phyloP scores from a whole-genome alignment of 768 basidiomycete species.

The Calvatia gigantea region DNA sequence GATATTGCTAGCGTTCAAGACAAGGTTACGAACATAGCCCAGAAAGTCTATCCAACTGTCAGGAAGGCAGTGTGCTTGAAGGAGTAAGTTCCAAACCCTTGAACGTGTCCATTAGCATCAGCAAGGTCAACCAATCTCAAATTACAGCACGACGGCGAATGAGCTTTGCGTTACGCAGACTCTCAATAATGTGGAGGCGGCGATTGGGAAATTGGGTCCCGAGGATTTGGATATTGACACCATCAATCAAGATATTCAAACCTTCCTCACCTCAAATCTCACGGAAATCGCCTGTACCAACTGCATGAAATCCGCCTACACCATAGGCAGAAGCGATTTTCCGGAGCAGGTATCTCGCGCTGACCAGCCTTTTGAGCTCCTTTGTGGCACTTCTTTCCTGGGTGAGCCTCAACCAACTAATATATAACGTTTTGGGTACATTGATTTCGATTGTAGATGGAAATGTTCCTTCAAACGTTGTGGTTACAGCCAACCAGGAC shows the following conservation, averaged over 20 bases:
- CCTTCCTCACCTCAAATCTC: conserved; percentile 23
- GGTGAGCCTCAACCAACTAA: conserved; percentile 30
- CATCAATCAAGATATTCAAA: conserved; percentile 20
- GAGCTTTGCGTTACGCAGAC: conserved; percentile 50
- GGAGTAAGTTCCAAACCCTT: conserved; percentile 35
- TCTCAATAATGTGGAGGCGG: conserved; percentile 41
- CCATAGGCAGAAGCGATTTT: conserved; percentile 26
- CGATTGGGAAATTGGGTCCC: conserved; percentile 28
- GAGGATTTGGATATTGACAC: conserved; percentile 21
- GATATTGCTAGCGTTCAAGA: conserved; percentile 7
- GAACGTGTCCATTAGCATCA: conserved; percentile 6
- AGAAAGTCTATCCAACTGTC: conserved; percentile 42
- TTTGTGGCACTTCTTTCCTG: conserved; percentile 42
- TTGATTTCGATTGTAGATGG: conserved; percentile 6
- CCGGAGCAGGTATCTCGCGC: conserved; percentile 26
- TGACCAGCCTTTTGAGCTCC: conserved; percentile 18
- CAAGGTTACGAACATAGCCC: conserved; percentile 24
- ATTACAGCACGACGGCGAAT: conserved; percentile 11
- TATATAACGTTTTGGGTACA: neutral
- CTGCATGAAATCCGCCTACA: conserved; percentile 45
- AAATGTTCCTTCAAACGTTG: neutral
- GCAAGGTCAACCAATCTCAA: neutral
- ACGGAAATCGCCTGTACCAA: conserved; percentile 38
- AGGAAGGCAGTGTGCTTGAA: conserved; percentile 50
- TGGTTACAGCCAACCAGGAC: neutral